Conservation (phyloP, 208 protist genomes). For the Angomonas ambiguus region DNA sequence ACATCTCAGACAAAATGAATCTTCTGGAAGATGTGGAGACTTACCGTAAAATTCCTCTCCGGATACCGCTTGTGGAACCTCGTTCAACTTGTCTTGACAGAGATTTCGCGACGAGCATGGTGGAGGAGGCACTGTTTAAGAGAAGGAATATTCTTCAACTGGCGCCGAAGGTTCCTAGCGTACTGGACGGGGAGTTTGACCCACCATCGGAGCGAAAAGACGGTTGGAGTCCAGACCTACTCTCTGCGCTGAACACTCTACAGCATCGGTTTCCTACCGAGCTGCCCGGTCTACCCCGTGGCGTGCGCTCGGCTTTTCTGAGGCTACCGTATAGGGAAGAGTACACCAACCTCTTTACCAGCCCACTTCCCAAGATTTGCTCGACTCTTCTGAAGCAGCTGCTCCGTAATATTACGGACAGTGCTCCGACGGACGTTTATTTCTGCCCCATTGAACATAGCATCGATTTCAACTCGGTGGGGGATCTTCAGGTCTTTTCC, state of each 20-base stretch:
- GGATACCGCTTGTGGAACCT: too few species aligned
- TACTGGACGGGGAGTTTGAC: neutral
- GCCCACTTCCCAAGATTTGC: neutral
- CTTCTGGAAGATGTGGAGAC: too few species aligned
- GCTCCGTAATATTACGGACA: neutral
- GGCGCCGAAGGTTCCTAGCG: neutral
- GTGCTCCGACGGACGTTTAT: constrained; percentile 24
- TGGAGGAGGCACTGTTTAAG: neutral
- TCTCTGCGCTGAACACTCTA: neutral
- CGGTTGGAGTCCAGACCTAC: neutral
- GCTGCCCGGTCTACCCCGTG: constrained; percentile 11
- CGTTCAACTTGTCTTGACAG: too few species aligned
- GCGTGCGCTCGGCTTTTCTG: constrained; percentile 15
- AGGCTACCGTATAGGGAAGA: neutral
- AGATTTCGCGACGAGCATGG: too few species aligned
- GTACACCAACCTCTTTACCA: neutral
- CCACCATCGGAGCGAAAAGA: neutral
- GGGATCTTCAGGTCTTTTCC: constrained; percentile 38
- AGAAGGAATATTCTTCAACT: neutral
- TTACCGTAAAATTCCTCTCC: too few species aligned
- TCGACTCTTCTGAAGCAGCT: neutral
- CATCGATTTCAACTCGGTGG: constrained; percentile 41
- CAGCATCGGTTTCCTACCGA: neutral
- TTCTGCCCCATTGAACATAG: constrained; percentile 57
- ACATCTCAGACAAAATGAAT: too few species aligned